Evolutionary conservation across 345 rosid genomes (phyloP).

Genomic region (Salix koriyanagi): DNA sequence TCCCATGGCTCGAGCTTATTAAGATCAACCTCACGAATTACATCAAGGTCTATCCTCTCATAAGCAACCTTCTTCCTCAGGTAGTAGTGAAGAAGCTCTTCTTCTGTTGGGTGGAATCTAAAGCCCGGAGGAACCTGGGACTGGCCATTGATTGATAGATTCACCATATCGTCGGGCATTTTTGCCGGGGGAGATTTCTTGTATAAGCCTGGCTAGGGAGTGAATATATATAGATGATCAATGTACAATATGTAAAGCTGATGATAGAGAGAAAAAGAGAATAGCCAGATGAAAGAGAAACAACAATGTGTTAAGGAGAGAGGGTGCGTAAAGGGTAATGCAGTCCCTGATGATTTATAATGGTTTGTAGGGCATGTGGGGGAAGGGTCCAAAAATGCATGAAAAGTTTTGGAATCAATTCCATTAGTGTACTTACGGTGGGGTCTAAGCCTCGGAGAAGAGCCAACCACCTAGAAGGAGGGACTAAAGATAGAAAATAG

Average conservation of each 20-base stretch:
- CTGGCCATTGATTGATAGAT: conserved; percentile 86
- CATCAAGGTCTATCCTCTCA: conserved; percentile 89
- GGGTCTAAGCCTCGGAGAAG: conserved; percentile 37
- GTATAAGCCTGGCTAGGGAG: background rate
- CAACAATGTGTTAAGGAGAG: background rate
- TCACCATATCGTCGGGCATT: conserved; percentile 47
- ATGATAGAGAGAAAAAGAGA: background rate
- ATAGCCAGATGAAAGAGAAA: background rate
- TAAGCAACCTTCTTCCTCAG: conserved; percentile 81
- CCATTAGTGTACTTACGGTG: conserved; percentile 43
- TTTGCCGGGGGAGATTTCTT: background rate
- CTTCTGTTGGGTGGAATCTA: conserved; percentile 94
- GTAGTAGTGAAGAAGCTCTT: conserved; percentile 92
- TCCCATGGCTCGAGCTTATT: conserved; percentile 99
- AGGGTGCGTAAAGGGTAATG: conserved; percentile 54
- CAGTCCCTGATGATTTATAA: conserved; percentile 65
- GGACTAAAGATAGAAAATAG: conserved; percentile 5
- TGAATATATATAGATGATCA: background rate
- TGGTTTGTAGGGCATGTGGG: conserved; percentile 44
- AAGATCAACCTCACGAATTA: conserved; percentile 96
- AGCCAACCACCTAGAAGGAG: conserved; percentile 46
- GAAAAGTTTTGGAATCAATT: conserved; percentile 41
- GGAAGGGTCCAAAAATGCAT: conserved; percentile 37
- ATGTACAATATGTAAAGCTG: background rate
- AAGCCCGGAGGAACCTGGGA: conserved; percentile 99